Evolutionary conservation across 2,329 filamentous ascomycete species (phyloP).

Genomic region (Basipetospora chlamydospora): DNA sequence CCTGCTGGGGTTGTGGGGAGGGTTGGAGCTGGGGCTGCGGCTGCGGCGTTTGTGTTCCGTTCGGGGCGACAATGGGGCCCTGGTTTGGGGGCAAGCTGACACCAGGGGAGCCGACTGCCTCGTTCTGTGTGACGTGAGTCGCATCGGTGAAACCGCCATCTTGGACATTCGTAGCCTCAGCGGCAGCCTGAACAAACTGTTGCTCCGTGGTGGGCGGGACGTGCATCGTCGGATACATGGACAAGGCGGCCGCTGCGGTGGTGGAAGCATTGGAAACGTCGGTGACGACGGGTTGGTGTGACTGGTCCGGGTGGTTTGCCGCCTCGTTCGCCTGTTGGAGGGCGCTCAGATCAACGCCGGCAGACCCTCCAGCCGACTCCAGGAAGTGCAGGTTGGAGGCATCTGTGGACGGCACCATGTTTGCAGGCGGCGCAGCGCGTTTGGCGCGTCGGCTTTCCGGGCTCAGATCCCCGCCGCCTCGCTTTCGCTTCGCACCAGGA

Average conservation of each 20-base stretch:
- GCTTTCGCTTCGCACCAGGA: conserved; percentile 41
- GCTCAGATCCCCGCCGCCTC: conserved; percentile 30
- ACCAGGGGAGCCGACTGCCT: conserved; percentile 19
- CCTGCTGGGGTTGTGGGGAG: conserved; percentile 8
- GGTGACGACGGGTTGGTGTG: conserved; percentile 29
- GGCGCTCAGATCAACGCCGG: conserved; percentile 40
- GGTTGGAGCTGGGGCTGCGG: conserved; percentile 6
- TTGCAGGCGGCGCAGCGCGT: conserved; percentile 26
- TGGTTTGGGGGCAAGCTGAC: conserved; percentile 16
- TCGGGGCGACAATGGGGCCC: conserved; percentile 5
- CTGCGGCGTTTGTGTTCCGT: conserved; percentile 6
- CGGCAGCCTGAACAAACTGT: conserved; percentile 38
- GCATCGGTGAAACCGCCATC: conserved; percentile 3
- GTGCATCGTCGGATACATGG: conserved; percentile 45
- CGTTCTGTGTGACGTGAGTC: conserved; percentile 13
- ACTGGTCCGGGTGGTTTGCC: conserved; percentile 6
- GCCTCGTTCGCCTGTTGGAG: conserved; percentile 32
- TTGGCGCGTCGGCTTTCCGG: conserved; percentile 35
- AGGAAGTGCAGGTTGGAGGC: conserved; percentile 24
- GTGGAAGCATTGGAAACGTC: conserved; percentile 40
- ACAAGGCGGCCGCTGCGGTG: conserved; percentile 42
- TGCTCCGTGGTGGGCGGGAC: conserved; percentile 43
- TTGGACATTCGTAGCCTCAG: conserved; percentile 17
- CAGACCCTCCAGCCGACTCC: conserved; percentile 24
- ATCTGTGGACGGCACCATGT: conserved; percentile 6